Evolutionary conservation across 768 basidiomycete species (phyloP).

Genomic region (Rhizopogon vesiculosus): DNA sequence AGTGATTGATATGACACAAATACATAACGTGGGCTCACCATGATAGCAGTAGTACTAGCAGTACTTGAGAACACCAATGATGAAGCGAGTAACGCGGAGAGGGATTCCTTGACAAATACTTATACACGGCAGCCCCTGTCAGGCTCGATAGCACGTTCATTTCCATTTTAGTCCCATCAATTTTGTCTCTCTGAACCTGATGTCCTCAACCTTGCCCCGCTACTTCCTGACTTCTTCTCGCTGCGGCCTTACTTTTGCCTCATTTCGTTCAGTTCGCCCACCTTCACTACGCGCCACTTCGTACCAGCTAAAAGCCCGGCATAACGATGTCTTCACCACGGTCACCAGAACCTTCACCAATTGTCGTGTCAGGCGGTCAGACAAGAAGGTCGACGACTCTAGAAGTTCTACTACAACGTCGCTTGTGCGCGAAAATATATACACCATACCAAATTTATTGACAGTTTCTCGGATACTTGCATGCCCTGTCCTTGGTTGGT

Average conservation of each 20-base stretch:
- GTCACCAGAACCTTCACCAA: background rate
- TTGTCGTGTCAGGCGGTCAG: slow-evolving; percentile 1
- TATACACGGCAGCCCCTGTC: background rate
- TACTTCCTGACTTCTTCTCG: background rate
- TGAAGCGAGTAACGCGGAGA: no score
- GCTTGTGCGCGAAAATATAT: slow-evolving; percentile 76
- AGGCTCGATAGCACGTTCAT: background rate
- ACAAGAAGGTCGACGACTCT: slow-evolving; percentile 2
- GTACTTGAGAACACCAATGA: no score
- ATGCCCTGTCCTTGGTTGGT: slow-evolving; percentile 91
- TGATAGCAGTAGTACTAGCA: no score
- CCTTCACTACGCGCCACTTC: background rate
- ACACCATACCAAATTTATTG: slow-evolving; percentile 89
- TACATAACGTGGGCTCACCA: no score
- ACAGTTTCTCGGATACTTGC: slow-evolving; percentile 84
- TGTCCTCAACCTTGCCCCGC: background rate
- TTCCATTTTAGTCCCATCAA: background rate
- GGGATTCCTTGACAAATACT: no score
- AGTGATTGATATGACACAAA: no score
- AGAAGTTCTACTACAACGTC: slow-evolving; percentile 19
- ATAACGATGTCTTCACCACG: background rate
- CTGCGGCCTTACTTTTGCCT: background rate
- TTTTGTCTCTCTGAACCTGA: background rate
- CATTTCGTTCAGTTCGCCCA: background rate
- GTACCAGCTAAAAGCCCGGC: background rate